These are phyloP conservation scores for Nemania sp. DNA, from an alignment of 2,329 filamentous ascomycete genomes.

Conservation along the genomic window DNA sequence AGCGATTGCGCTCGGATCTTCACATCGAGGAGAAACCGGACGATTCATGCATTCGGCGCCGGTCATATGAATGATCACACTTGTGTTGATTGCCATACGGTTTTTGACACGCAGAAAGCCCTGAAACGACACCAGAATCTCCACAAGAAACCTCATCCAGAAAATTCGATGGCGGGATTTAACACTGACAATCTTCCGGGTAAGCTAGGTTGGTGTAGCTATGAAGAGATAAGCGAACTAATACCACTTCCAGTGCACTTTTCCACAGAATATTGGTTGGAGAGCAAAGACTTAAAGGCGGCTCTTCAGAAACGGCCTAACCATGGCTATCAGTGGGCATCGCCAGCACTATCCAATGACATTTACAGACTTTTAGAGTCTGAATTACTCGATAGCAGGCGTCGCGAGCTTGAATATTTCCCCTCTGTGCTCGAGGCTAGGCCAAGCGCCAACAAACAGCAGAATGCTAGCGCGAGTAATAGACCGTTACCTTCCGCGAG, in stretches of 20 bases:
- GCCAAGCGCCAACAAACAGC: neutral
- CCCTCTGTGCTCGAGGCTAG: neutral
- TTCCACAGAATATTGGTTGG: constrained; percentile 6
- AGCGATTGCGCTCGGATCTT: neutral
- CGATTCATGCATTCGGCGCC: neutral
- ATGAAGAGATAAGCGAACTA: neutral
- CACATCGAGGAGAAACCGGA: neutral
- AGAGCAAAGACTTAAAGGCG: neutral
- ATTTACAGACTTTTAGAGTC: neutral
- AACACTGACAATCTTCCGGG: neutral
- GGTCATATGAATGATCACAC: neutral
- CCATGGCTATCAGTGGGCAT: constrained; percentile 18
- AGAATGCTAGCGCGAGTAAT: neutral
- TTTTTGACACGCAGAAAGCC: neutral
- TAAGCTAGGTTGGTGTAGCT: neutral
- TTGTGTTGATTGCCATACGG: neutral
- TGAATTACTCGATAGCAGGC: neutral
- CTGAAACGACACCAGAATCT: neutral
- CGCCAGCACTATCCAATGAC: constrained; percentile 2
- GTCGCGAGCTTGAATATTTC: neutral
- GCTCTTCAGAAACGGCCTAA: neutral
- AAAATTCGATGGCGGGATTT: neutral
- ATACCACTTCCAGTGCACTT: neutral
- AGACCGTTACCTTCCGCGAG: constrained; percentile 17
- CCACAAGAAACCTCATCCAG: neutral